These are phyloP conservation scores for Wickerhamiella cacticola DNA, from an alignment of 805 yeast genomes.

Conservation along the genomic window DNA sequence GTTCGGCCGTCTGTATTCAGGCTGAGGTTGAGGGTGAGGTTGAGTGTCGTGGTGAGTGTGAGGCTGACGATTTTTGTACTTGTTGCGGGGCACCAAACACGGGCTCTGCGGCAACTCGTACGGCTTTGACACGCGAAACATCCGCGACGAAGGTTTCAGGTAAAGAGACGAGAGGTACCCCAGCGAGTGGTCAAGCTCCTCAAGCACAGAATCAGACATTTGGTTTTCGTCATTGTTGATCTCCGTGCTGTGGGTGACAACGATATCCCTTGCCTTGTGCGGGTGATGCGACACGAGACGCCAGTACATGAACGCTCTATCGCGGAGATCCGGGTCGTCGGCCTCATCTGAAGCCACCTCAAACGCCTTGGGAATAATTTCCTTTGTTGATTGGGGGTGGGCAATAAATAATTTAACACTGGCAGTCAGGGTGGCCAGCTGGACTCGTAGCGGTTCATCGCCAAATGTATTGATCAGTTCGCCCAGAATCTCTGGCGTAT, in stretches of 20 bases:
- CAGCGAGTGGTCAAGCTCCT: slow-evolving; percentile 69
- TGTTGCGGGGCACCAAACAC: slow-evolving; percentile 21
- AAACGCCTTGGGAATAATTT: slow-evolving; percentile 45
- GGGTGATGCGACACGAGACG: slow-evolving; percentile 49
- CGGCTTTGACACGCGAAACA: slow-evolving; percentile 42
- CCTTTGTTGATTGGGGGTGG: slow-evolving; percentile 43
- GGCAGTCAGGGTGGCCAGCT: slow-evolving; percentile 61
- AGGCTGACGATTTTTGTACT: slow-evolving; percentile 3
- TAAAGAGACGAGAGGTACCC: slow-evolving; percentile 78
- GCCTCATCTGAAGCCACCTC: slow-evolving; percentile 60
- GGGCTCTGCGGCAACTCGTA: slow-evolving; percentile 19
- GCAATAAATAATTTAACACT: slow-evolving; percentile 54
- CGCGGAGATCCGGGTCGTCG: slow-evolving; percentile 76
- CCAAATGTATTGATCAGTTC: slow-evolving; percentile 37
- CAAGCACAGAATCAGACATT: slow-evolving; percentile 41
- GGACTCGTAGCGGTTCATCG: slow-evolving; percentile 64
- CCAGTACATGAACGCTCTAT: slow-evolving; percentile 79
- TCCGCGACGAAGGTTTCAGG: slow-evolving; percentile 69
- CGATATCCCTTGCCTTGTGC: slow-evolving; percentile 39
- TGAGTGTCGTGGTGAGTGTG: not conserved
- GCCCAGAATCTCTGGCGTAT: slow-evolving; percentile 34
- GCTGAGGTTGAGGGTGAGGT: not conserved
- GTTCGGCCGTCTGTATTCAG: not conserved
- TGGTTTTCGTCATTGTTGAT: slow-evolving; percentile 34
- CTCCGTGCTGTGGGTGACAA: slow-evolving; percentile 48